Conservation (phyloP, 2,329 filamentous ascomycete genomes). For the Aspergillus unguis region DNA sequence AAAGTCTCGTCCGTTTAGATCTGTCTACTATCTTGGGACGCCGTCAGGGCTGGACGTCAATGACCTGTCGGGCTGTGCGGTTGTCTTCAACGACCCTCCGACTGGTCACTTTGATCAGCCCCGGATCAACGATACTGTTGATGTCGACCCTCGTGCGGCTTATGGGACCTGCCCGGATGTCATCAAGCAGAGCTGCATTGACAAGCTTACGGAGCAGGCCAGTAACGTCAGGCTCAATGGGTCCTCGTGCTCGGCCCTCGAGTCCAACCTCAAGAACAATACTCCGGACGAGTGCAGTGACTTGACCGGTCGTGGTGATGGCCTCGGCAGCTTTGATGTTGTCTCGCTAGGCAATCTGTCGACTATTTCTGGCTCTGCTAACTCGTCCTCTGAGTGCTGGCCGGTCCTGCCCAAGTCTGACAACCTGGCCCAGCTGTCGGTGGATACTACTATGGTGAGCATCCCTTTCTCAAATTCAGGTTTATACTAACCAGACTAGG, state of each 20-base stretch:
- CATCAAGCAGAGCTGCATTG: conserved; percentile 16
- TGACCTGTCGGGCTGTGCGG: conserved; percentile 15
- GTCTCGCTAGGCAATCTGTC: conserved; percentile 1
- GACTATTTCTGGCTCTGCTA: not conserved
- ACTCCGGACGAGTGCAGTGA: conserved; percentile 8
- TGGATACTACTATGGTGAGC: conserved; percentile 2
- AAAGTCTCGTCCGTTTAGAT: conserved; percentile 9
- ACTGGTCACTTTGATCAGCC: conserved; percentile 2
- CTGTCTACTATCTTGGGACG: conserved; percentile 17
- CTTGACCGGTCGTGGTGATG: not conserved
- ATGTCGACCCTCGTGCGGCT: conserved; percentile 5
- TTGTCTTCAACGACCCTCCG: conserved; percentile 17
- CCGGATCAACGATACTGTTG: not conserved
- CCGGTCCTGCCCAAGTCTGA: conserved; percentile 15
- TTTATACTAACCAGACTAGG: not conserved
- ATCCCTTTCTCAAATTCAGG: not conserved
- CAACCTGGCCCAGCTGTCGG: conserved; percentile 2
- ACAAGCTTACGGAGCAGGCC: conserved; percentile 10
- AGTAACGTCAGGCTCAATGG: not conserved
- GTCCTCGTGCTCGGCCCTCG: not conserved
- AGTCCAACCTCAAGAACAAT: not conserved
- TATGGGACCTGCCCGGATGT: conserved; percentile 14
- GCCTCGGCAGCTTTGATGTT: conserved; percentile 13
- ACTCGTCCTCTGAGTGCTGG: conserved; percentile 13
- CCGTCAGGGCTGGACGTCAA: conserved; percentile 3